Base-by-base conservation (phyloP, 208 protist genomes). In the Leishmania arabica region DNA sequence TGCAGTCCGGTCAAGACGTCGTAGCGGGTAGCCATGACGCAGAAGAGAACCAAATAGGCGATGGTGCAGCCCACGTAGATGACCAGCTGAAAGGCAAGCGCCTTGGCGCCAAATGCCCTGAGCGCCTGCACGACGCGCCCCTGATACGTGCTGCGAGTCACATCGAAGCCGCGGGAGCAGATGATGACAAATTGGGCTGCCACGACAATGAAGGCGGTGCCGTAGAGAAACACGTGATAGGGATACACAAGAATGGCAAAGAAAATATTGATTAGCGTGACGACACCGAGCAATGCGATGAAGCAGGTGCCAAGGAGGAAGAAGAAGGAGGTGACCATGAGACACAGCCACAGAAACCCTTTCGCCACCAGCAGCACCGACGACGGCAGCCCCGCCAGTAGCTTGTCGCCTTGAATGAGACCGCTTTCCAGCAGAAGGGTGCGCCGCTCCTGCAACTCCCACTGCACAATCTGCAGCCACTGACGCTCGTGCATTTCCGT, bases 151-250 rank as follows among this genome's bases (percentile, higher is more conserved):
- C 86, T 84, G 45, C 86, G 90, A 5, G 88, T 72, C 31, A 96
- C 75, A 62, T 96, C 91, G 76, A 92, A 88, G 42, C 91, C 90
- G 45, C 91, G 88, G 34, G 90, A 92, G 83, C 89, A 90, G 71
- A 93, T 84, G 5, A 93, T 78, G 49, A 81, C 79, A 69, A 88
- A 88, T 76, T 96, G 89, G 19, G 60, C 84, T 6, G 82, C 69
- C 31, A 80, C 76, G 69, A 95, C 84, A 21, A 93, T 31, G 21
- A 95, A 85, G 8, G 90, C 87, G 49, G 72, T 80, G 17, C 93
- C 91, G 78, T 91, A 93, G 34, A 82, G 88, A 69, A 94, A 95
- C 2, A 91, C 80, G 40, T 95, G 72, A 75, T 88, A 93, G 17
- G 91, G 90, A 51, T 80, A 8, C 31, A 85, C 62, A 71, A 96